Evolutionary conservation across 495 filamentous ascomycete genomes (phyloP).

Genomic region (Amphirosellinia nigrospora): DNA sequence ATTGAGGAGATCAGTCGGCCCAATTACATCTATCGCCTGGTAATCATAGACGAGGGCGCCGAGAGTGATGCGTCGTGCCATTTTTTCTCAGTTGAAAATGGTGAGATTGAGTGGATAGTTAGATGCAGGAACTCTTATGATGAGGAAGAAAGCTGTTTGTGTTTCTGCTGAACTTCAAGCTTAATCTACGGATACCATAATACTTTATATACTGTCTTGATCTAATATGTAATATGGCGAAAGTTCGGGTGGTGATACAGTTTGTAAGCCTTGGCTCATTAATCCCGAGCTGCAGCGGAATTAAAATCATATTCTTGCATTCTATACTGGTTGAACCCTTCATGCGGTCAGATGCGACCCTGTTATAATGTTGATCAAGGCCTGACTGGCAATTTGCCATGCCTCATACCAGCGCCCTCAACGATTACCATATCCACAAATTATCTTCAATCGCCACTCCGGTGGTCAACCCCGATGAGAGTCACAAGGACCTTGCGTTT

Average conservation of each 20-base stretch:
- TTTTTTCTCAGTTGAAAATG: conserved; percentile 17
- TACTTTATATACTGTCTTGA: neutral
- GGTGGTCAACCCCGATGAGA: neutral
- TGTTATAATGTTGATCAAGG: neutral
- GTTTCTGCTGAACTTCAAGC: neutral
- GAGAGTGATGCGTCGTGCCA: conserved; percentile 37
- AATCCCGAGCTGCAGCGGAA: conserved; percentile 18
- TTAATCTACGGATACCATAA: neutral
- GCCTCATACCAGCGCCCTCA: neutral
- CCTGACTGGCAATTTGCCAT: neutral
- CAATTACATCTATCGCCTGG: conserved; percentile 44
- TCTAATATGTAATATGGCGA: neutral
- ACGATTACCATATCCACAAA: neutral
- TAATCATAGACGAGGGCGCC: conserved; percentile 37
- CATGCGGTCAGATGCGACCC: neutral
- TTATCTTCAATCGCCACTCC: neutral
- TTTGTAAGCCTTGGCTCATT: conserved; percentile 6
- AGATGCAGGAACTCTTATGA: neutral
- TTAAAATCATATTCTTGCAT: neutral
- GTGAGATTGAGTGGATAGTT: neutral
- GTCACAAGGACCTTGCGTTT: neutral
- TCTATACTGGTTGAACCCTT: neutral
- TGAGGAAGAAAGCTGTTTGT: neutral
- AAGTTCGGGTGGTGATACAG: neutral
- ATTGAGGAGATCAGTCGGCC: conserved; percentile 42